phyloP scores from a whole-genome alignment of 768 basidiomycete genomes.

The Gymnopilus junonius region DNA sequence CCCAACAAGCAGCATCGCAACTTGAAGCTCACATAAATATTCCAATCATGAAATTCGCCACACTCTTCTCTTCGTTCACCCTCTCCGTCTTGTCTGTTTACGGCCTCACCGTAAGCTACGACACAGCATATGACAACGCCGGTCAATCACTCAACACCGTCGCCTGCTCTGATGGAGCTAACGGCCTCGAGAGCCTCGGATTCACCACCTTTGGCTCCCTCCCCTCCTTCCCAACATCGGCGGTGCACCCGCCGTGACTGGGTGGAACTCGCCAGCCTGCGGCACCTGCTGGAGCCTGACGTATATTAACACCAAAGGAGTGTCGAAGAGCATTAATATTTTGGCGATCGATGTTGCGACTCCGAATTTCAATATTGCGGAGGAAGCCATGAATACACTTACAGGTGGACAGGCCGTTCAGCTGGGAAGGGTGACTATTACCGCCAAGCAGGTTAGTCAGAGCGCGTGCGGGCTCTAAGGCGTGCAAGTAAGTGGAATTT shows the following conservation, averaged over 20 bases:
- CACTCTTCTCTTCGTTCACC: conserved; percentile 24
- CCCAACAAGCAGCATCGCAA: no score
- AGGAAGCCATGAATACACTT: conserved; percentile 57
- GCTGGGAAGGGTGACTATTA: conserved; percentile 52
- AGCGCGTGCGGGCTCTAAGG: conserved; percentile 52
- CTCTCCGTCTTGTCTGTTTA: conserved; percentile 23
- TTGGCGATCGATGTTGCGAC: conserved; percentile 55
- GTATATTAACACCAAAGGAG: conserved; percentile 39
- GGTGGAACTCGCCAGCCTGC: conserved; percentile 56
- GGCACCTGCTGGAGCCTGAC: conserved; percentile 65
- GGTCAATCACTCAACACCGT: conserved; percentile 42
- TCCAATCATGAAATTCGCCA: conserved; percentile 46
- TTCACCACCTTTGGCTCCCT: conserved; percentile 57
- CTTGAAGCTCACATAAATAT: no score
- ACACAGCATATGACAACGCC: conserved; percentile 52
- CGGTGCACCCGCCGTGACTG: conserved; percentile 52
- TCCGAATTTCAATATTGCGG: conserved; percentile 50
- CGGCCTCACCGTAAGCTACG: conserved; percentile 42
- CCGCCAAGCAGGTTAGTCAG: conserved; percentile 43
- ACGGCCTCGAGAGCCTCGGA: conserved; percentile 49
- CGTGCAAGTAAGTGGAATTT: background rate
- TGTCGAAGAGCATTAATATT: conserved; percentile 44
- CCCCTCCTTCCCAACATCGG: conserved; percentile 64
- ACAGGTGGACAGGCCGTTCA: conserved; percentile 50
- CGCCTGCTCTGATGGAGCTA: conserved; percentile 50